A percentile compares a stretch with the other conserved stretches of the same genome.
Conservation (phyloP, 768 basidiomycete species). For the Porpolomopsis calyptriformis region DNA sequence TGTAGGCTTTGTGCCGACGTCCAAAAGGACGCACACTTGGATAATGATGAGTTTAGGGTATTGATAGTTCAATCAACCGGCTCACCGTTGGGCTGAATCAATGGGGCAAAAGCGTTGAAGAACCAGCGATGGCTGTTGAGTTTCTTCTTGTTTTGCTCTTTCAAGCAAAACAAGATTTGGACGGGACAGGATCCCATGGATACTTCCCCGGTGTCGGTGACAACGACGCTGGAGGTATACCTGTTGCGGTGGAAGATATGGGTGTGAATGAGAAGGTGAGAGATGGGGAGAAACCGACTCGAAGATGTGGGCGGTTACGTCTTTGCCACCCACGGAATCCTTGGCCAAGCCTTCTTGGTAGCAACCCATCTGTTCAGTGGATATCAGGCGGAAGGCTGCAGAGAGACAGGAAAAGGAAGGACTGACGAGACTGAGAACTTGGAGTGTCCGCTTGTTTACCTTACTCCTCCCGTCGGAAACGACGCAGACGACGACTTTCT, state of each 20-base stretch:
- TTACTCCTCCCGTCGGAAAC: constrained; percentile 81
- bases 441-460: constrained; percentile 83
- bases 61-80: too few relatives aligned
- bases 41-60: constrained; percentile 3
- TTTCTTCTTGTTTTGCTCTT: constrained; percentile 97
- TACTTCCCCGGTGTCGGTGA: constrained; percentile 73
- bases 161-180: constrained; percentile 84
- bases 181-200: constrained; percentile 66
- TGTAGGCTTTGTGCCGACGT: constrained; percentile 94
- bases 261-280: neutral
- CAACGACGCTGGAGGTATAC: constrained; percentile 71
- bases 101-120: constrained; percentile 89
- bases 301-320: constrained; percentile 89
- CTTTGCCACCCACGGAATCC: constrained; percentile 79
- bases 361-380: constrained; percentile 54
- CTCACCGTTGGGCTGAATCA: constrained; percentile 74
- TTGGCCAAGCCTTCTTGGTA: constrained; percentile 88
- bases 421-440: constrained; percentile 71
- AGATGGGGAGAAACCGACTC: constrained; percentile 41
- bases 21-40: constrained; percentile 78
- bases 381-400: neutral
- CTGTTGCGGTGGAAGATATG: constrained; percentile 21
- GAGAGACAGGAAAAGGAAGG: constrained; percentile 9
- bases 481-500: constrained; percentile 81
- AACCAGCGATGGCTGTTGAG: constrained; percentile 95